Base-by-base conservation (phyloP, 768 basidiomycete species). In the Galerina sulciceps region DNA sequence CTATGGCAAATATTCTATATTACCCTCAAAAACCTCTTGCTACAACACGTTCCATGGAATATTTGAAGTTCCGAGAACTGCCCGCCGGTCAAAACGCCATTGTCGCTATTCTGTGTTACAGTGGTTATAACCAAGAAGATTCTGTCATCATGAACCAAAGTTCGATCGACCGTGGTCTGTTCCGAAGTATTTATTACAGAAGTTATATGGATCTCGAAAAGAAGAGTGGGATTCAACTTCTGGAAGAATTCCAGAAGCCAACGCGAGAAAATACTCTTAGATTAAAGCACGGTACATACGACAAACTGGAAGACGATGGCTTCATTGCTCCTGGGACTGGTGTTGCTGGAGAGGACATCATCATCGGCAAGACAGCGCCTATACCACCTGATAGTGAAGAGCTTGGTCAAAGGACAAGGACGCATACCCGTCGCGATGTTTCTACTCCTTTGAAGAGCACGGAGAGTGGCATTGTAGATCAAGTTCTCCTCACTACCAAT, bases 71-170 rank as follows among this genome's bases (percentile, higher is more conserved):
- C 88, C 88, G 96, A 65, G 97, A 99, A 71, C 85, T 99, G 23
- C 96, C 96, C 52, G 96, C 96, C 15, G 96, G 95, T n/a, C 96
- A 99, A 76, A 99, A 99, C 69, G 96, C 96, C 47, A 93, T 98
- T 62, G 96, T 99, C 57, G 96, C 96, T 11, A 99, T 99, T 68
- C 80, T 99, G 55, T 98, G 96, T 70, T 99, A 99, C 77, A 98
- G 95, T 66, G 96, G 96, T 47, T 99, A 99, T 78, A 99, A 99
- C 73, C 97, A 99, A 76, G 97, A 99, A 85, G 97, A 99, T 84
- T 99, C 97, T 62, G 97, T 99, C 76, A 99, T 99, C 77, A 98
- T 99, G 96, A 99, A 99, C 73, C 97, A 99, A 76, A 94, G 92
- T 66, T 96, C 97, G 23, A 92, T 99, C 65, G 96, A 99, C 70